Base-by-base conservation (phyloP, 805 yeast species). In the Candida ascalaphidarum region DNA sequence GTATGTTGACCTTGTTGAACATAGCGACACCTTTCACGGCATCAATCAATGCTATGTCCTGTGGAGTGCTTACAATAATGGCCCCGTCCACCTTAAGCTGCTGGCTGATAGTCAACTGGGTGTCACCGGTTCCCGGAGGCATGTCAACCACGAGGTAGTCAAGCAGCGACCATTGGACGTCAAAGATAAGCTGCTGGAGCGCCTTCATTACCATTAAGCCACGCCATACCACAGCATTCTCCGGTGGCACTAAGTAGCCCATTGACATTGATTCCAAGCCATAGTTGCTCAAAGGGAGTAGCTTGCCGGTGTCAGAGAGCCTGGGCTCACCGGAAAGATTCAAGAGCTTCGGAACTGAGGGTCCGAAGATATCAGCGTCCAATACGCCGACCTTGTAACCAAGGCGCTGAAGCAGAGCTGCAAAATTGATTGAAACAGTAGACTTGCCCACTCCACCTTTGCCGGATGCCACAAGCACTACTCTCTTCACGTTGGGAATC, bases 51-150 rank as follows among this genome's bases (percentile, higher is more conserved):
- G 95, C 94, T 22, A 84, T 71, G 38, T 84, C 94, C 48, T 84
- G 95, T 0, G 94, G 89, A 1, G 95, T 84, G 1, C 86, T 74
- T 1, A 84, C 94, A 21, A 84, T 72, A 1, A 84, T 68, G 0
- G 94, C 84, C 0, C 94, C 95, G 41, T 77, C 81, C 0, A 84
- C 71, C 25, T 68, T 65, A n/a, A 81, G 49, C 41, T 76, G 80
- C 50, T 84, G 95, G 16, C 85, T 76, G n/a, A 84, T 62, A 0
- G 94, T 80, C 30, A 84, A 61, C 44, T 84, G 95, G 0, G 82
- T 77, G 47, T 84, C 95, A 12, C 95, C 95, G 0, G 95, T 84
- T 3, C 95, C 95, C 1, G 95, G 95, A 0, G 95, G 95, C 81
- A 84, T 70, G 42, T 84, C 95, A 8, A 84, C 59, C 2, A 84